Conservation (phyloP, 78 protist species). For the Dictyostelium firmibasis region DNA sequence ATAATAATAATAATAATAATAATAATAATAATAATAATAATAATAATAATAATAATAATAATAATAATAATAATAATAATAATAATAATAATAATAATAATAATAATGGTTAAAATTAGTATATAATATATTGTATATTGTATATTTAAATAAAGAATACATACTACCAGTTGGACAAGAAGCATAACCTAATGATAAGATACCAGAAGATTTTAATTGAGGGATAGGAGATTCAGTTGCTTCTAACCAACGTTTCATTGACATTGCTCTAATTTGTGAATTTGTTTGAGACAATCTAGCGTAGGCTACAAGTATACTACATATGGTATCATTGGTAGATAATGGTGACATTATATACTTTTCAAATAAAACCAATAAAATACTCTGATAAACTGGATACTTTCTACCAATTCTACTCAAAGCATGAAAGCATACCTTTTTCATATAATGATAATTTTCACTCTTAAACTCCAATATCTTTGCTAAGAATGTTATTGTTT, state of each 20-base stretch:
- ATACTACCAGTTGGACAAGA: slow-evolving; percentile 81
- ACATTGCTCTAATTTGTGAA: slow-evolving; percentile 36
- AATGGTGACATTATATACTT: not conserved
- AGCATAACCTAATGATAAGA: slow-evolving; percentile 77
- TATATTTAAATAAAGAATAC: no score
- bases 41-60: no score
- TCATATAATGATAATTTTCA: slow-evolving; percentile 50
- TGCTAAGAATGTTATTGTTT: slow-evolving; percentile 50
- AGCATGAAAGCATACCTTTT: slow-evolving; percentile 50
- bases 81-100: no score
- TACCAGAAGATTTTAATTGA: slow-evolving; percentile 65
- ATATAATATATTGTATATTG: no score
- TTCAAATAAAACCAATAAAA: slow-evolving; percentile 43
- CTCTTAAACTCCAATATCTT: slow-evolving; percentile 62
- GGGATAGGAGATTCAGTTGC: slow-evolving; percentile 49
- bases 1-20: no score
- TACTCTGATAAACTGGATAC: slow-evolving; percentile 49
- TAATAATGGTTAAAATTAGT: no score
- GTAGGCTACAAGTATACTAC: slow-evolving; percentile 39
- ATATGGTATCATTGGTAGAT: slow-evolving; percentile 7
- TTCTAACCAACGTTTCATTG: slow-evolving; percentile 58
- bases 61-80: no score
- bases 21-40: no score
- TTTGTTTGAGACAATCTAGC: slow-evolving; percentile 76
- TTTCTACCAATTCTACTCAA: slow-evolving; percentile 73